Conservation (phyloP, 83 land plant species). For the Picea abies region DNA sequence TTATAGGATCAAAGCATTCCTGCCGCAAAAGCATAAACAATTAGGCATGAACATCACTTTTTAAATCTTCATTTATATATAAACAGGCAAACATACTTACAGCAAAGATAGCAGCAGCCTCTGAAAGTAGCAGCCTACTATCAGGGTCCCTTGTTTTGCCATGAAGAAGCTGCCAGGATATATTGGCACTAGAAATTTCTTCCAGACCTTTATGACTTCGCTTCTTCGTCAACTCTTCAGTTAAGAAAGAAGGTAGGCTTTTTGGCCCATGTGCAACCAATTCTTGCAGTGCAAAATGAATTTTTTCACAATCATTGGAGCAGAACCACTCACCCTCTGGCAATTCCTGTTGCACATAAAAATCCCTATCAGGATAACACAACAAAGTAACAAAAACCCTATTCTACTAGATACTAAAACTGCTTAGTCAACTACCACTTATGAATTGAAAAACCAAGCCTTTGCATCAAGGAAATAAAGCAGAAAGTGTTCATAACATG, state of each 20-base stretch:
- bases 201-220: slow-evolving; percentile 22
- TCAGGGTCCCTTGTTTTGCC: slow-evolving; percentile 69
- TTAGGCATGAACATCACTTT: neutral
- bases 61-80: neutral
- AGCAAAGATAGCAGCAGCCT: slow-evolving; percentile 79
- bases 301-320: slow-evolving; percentile 63
- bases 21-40: slow-evolving; percentile 23
- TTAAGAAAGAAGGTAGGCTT: slow-evolving; percentile 44
- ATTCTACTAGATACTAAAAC: neutral
- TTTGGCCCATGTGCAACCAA: slow-evolving; percentile 59
- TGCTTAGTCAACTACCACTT: neutral
- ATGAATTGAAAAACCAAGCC: neutral
- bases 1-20: slow-evolving; percentile 91
- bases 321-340: slow-evolving; percentile 96
- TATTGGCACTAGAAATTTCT: slow-evolving; percentile 26
- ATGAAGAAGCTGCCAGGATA: slow-evolving; percentile 88
- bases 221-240: slow-evolving; percentile 42
- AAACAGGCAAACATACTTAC: slow-evolving; percentile 40
- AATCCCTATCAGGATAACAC: neutral
- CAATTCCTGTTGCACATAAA: slow-evolving; percentile 58
- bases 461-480: neutral
- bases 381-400: neutral
- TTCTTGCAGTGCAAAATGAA: slow-evolving; percentile 55
- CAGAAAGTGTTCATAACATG: neutral
- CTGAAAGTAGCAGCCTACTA: slow-evolving; percentile 56